Base-by-base conservation (phyloP, 192 early-diverging fungal species). In the Backusella sp. region DNA sequence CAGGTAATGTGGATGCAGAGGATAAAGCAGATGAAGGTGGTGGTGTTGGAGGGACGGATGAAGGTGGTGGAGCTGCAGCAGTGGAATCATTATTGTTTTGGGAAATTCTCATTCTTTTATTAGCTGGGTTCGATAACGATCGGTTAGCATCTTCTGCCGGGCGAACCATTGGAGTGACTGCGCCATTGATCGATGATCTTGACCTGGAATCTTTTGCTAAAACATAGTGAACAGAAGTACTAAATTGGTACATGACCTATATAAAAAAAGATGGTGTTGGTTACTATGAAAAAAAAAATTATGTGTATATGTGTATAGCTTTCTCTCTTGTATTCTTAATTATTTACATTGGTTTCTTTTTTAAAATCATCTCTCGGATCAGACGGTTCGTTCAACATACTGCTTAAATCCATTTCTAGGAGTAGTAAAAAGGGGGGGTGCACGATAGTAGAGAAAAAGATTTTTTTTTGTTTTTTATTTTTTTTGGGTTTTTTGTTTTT, bases 331-430 rank as follows among this genome's bases (percentile, higher is more conserved):
- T 30, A 46, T 71, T 19, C 6, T 30, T 32, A 36, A 11, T 30
- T 32, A 36, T 49, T 73, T 59, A 59, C 70, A 39, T 44, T 42
- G 23, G 39, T 72, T 44, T 72, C 70, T 72, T 46, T 44, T 32
- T 42, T 23, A 11, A 72, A 32, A 30, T 26, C 9, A 39, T 44
- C 39, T 72, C 41, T 72, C 70, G 30, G 41, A 30, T 23, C 19
- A n/a, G 44, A 35, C 17, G 49, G 17, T 9, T 59, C 73, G 66
- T 74, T 74, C 9, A 74, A 53, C 73, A 74, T 74, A 28, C 73
- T 74, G 23, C 39, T 21, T 42, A 74, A 35, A 67, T 74, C 41
- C 73, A 74, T 74, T 9, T 46, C 65, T 44, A 41, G 34, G 36
- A 69, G 34, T 35, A 14, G 21, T 21, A 68, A 68, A 68, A 69